Conservation (phyloP, 2,329 filamentous ascomycete species). For the Chaetoscypha palmicola region DNA sequence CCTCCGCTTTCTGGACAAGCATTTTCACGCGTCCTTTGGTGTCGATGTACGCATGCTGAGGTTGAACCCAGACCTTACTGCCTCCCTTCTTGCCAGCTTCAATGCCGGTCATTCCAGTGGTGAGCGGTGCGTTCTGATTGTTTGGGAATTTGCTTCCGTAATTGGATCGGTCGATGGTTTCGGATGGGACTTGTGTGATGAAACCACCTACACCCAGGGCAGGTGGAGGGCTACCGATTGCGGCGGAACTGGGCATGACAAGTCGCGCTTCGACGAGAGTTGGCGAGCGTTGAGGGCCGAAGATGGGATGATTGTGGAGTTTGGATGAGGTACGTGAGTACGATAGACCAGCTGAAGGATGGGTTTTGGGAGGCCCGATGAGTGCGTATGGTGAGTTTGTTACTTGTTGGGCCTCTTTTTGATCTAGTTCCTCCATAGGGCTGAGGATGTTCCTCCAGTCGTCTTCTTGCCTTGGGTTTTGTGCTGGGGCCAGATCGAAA, state of each 20-base stretch:
- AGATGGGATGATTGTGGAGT: constrained; percentile 51
- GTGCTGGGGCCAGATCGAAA: constrained; percentile 44
- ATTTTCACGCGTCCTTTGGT: constrained; percentile 26
- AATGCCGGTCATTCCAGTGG: constrained; percentile 17
- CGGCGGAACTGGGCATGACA: constrained; percentile 36
- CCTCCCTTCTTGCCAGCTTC: constrained; percentile 28
- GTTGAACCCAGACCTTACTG: constrained; percentile 27
- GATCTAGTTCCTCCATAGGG: too few relatives aligned
- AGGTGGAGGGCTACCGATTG: constrained; percentile 22
- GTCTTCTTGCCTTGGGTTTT: not conserved
- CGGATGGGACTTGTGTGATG: constrained; percentile 20
- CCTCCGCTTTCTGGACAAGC: constrained; percentile 20
- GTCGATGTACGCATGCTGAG: constrained; percentile 25
- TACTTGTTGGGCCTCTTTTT: not conserved
- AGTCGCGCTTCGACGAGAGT: constrained; percentile 51
- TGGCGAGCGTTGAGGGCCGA: constrained; percentile 48
- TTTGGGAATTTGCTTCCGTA: not conserved
- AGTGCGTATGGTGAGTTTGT: constrained; percentile 35
- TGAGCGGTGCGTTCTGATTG: constrained; percentile 4
- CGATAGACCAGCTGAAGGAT: constrained; percentile 57
- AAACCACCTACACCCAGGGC: constrained; percentile 30
- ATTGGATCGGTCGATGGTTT: constrained; percentile 7
- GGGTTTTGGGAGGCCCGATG: constrained; percentile 50
- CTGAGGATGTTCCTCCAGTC: too few relatives aligned
- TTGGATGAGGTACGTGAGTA: constrained; percentile 50